These are phyloP conservation scores for Kwoniella heveanensis DNA, from an alignment of 768 basidiomycete genomes.

Conservation along the genomic window DNA sequence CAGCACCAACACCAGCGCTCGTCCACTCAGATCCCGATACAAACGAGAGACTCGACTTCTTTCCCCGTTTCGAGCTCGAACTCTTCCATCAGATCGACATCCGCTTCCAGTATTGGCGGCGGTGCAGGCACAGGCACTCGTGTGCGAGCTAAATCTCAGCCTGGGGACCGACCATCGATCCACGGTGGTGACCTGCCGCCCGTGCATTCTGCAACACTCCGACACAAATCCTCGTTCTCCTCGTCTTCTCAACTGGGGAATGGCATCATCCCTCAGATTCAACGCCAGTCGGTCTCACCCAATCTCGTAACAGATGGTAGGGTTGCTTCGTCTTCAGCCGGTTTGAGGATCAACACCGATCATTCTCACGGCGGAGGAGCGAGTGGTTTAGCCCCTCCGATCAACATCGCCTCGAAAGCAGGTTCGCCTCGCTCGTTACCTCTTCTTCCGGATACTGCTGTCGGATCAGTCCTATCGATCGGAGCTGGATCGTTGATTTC, in stretches of 20 bases:
- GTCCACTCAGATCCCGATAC: not conserved
- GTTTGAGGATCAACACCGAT: conserved; percentile 13
- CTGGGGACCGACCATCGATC: conserved; percentile 20
- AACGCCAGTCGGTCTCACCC: conserved; percentile 2
- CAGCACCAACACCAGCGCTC: not conserved
- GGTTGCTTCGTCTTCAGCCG: not conserved
- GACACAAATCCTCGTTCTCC: conserved; percentile 25
- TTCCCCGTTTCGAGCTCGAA: conserved; percentile 12
- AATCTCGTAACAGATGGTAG: not conserved
- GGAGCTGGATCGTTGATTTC: conserved; percentile 31
- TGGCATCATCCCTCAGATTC: conserved; percentile 4
- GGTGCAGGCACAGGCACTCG: conserved; percentile 6
- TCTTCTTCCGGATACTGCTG: conserved; percentile 23
- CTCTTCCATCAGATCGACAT: conserved; percentile 15
- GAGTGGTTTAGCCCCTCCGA: conserved; percentile 18
- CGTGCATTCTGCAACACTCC: conserved; percentile 8
- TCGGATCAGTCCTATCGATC: not conserved
- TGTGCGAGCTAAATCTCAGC: conserved; percentile 24
- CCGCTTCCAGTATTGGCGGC: conserved; percentile 12
- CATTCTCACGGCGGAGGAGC: not conserved
- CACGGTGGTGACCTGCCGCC: conserved; percentile 16
- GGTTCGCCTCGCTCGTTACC: conserved; percentile 21
- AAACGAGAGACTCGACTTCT: not conserved
- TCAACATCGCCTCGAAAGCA: conserved; percentile 5
- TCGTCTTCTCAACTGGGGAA: conserved; percentile 13